Conservation (phyloP, 2,329 filamentous ascomycete genomes). For the Diaporthe destruens region DNA sequence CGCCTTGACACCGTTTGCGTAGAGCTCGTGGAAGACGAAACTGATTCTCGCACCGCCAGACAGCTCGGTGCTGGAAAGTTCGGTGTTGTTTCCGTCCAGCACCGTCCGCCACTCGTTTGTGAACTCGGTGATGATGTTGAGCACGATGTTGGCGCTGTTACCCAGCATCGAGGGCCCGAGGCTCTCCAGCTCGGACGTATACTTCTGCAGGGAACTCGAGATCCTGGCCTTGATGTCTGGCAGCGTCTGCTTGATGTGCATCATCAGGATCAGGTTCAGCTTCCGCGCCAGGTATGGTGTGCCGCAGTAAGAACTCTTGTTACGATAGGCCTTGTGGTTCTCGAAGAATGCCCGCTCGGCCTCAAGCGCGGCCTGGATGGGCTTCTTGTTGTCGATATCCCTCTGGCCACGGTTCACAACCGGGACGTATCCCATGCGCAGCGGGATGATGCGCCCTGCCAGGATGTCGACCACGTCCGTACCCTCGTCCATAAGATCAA, state of each 20-base stretch:
- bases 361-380: conserved; percentile 90
- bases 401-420: conserved; percentile 98
- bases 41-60: conserved; percentile 98
- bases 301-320: conserved; percentile 98
- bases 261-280: conserved; percentile 98
- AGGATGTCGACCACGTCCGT: conserved; percentile 98
- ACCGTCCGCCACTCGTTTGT: conserved; percentile 98
- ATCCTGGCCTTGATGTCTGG: conserved; percentile 99
- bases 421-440: conserved; percentile 92
- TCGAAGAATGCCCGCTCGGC: conserved; percentile 98
- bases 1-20: conserved; percentile 96
- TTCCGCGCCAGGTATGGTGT: conserved; percentile 97
- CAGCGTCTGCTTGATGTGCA: conserved; percentile 99
- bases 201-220: conserved; percentile 92
- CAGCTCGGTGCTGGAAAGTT: conserved; percentile 92
- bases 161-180: conserved; percentile 95
- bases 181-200: conserved; percentile 81
- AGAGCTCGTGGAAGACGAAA: conserved; percentile 99
- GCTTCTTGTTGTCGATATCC: conserved; percentile 98
- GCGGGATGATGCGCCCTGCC: conserved; percentile 96
- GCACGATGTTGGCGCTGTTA: conserved; percentile 94
- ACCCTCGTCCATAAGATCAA: conserved; percentile 98
- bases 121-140: conserved; percentile 99
- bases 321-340: conserved; percentile 97
- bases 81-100: conserved; percentile 95